These are phyloP conservation scores for Dothideomycetes sp. DNA, from an alignment of 2,329 filamentous ascomycete genomes.

Conservation along the genomic window DNA sequence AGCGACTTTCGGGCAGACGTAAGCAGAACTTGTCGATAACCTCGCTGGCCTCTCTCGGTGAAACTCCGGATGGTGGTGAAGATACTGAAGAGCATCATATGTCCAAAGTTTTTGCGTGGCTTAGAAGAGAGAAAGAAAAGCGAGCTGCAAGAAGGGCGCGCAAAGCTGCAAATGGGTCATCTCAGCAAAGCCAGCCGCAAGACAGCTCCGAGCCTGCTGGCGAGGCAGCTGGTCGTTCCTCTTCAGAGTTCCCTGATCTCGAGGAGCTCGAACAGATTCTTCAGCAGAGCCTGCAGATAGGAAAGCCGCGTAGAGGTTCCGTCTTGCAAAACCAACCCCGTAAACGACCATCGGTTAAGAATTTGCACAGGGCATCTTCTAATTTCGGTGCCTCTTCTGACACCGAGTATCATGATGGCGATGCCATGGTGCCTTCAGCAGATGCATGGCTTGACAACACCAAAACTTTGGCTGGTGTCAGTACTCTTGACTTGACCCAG, in stretches of 20 bases:
- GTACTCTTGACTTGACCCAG: conserved; percentile 41
- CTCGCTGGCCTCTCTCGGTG: conserved; percentile 7
- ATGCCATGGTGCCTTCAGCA: conserved; percentile 72
- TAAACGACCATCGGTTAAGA: conserved; percentile 21
- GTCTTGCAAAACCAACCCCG: conserved; percentile 19
- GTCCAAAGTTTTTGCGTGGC: conserved; percentile 71
- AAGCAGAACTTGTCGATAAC: conserved; percentile 20
- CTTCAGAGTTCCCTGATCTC: conserved; percentile 63
- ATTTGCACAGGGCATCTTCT: conserved; percentile 32
- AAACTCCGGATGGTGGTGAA: conserved; percentile 22
- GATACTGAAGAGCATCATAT: conserved; percentile 19
- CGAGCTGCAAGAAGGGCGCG: conserved; percentile 46
- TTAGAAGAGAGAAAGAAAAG: conserved; percentile 68
- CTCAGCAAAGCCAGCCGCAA: conserved; percentile 12
- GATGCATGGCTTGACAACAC: conserved; percentile 83
- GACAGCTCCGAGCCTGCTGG: conserved; percentile 4
- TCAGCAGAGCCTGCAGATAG: conserved; percentile 52
- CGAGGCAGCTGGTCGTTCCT: conserved; percentile 21
- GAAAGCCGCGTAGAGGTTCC: conserved; percentile 19
- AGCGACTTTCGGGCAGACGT: conserved; percentile 35
- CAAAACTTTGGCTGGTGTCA: conserved; percentile 68
- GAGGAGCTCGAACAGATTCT: conserved; percentile 75
- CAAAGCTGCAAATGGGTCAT: conserved; percentile 28
- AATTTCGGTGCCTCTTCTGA: conserved; percentile 60
- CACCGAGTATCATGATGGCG: conserved; percentile 75